Base-by-base conservation (phyloP, 169 alveolate genomes). In the Plasmodium gonderi region DNA sequence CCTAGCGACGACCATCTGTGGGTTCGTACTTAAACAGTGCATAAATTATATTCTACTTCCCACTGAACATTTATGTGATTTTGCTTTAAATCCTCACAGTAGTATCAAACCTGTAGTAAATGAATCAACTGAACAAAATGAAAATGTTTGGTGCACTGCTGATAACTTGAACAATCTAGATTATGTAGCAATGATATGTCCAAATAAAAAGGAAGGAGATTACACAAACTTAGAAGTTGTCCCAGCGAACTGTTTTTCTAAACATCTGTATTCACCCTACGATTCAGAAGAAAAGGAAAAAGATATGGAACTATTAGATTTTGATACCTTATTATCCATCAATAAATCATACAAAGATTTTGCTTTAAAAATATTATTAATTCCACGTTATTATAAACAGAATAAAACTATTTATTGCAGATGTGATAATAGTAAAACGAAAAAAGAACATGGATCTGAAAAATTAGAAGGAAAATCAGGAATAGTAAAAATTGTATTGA, bases 391-490 rank as follows among this genome's bases (percentile, higher is more conserved):
- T 23, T 42, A 82, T 82, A 82, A 82, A 40, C 6, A 45, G 8
- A 31, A 67, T 74, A 82, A 82, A 68, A 82, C 76, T 29, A 82
- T 82, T 8, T 82, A 82, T 45, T 82, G 91, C 38, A 42, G 91
- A 45, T 82, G 91, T 45, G 91, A 82, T 31, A 82, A 82, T 14
- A 68, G 64, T n/a, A 68, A 82, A 82, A 82, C 91, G 60, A 20
- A 82, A 47, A 44, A 44, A 23, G 36, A 29, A 12, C 14, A 64
- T 29, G 76, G 12, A 3, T 1, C 4, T 11, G 40, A 36, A 3
- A 6, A 44, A 42, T 20, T 26, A 44, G 26, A 68, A 68, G 91
- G 91, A n/a, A 82, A 82, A 68, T 14, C 38, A 68, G 91, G 91
- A 17, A 9, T 82, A 82, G 91, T 82, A 12, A 82, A 82, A 82